Percentiles rank a stretch among this genome's conserved stretches.
Evolutionary conservation across 768 basidiomycete species (phyloP).

Genomic region (Austroboletus eburneus): DNA sequence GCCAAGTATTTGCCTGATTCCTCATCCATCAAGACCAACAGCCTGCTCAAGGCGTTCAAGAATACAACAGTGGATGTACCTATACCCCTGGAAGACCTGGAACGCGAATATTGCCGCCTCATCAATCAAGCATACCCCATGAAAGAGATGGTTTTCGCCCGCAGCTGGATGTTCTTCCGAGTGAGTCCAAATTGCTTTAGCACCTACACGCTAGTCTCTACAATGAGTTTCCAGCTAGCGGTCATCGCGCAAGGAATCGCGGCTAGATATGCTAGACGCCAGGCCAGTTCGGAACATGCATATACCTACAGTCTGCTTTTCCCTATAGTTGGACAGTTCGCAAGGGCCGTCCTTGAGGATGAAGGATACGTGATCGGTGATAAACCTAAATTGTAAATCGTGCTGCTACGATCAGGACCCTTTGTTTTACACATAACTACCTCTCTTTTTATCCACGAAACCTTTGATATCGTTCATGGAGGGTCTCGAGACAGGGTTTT

Average conservation of each 20-base stretch:
- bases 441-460: constrained; percentile 21
- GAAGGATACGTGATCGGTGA: constrained; percentile 35
- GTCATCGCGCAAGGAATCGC: constrained; percentile 90
- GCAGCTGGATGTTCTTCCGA: constrained; percentile 83
- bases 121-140: constrained; percentile 71
- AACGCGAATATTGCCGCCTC: constrained; percentile 74
- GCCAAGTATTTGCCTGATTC: constrained; percentile 34
- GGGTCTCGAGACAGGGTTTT: constrained; percentile 8
- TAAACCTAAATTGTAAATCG: constrained; percentile 25
- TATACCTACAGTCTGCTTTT: constrained; percentile 42
- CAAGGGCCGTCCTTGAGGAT: constrained; percentile 55
- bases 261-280: constrained; percentile 76
- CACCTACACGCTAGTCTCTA: background rate
- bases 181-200: constrained; percentile 36
- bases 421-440: constrained; percentile 7
- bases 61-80: constrained; percentile 53
- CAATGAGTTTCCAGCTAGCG: constrained; percentile 45
- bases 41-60: constrained; percentile 58
- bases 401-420: background rate
- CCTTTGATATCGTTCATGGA: constrained; percentile 11
- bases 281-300: constrained; percentile 86
- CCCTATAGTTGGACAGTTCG: constrained; percentile 60
- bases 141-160: constrained; percentile 69
- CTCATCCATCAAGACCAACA: constrained; percentile 12
- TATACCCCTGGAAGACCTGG: constrained; percentile 65